phyloP scores from a whole-genome alignment of 768 basidiomycete genomes.

The Suillus americanus region DNA sequence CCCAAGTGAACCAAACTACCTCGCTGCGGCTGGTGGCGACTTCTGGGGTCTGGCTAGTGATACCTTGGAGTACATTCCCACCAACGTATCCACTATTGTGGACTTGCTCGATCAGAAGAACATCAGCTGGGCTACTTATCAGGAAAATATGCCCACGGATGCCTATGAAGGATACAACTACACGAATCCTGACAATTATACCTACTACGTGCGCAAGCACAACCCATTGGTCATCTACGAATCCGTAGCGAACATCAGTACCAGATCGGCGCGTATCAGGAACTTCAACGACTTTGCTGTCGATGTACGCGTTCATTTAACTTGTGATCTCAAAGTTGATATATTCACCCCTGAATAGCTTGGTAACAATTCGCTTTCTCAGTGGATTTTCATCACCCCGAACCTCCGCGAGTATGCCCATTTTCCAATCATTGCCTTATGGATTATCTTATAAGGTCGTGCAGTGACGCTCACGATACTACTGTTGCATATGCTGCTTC shows the following conservation, averaged over 20 bases:
- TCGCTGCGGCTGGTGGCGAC: constrained; percentile 48
- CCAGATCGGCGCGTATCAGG: constrained; percentile 44
- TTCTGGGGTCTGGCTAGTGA: constrained; percentile 53
- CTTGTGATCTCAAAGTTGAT: not conserved
- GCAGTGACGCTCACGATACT: constrained; percentile 64
- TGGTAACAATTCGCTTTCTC: constrained; percentile 46
- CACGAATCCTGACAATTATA: constrained; percentile 33
- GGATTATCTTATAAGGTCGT: not conserved
- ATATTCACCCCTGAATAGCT: constrained; percentile 14
- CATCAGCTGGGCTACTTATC: constrained; percentile 62
- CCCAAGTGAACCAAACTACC: constrained; percentile 64
- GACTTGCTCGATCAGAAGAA: constrained; percentile 58
- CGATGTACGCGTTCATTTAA: constrained; percentile 37
- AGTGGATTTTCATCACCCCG: constrained; percentile 64
- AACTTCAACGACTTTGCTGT: constrained; percentile 64
- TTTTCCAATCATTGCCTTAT: not conserved
- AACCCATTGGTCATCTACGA: constrained; percentile 53
- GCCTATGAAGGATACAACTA: constrained; percentile 44
- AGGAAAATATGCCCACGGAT: constrained; percentile 56
- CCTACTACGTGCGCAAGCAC: constrained; percentile 58
- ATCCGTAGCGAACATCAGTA: constrained; percentile 42
- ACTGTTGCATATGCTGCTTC: constrained; percentile 43
- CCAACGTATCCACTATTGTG: constrained; percentile 55
- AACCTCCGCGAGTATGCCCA: constrained; percentile 41
- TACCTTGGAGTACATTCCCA: constrained; percentile 28